Base-by-base conservation (phyloP, 2,329 filamentous ascomycete species). In the Colletotrichum plurivorum region DNA sequence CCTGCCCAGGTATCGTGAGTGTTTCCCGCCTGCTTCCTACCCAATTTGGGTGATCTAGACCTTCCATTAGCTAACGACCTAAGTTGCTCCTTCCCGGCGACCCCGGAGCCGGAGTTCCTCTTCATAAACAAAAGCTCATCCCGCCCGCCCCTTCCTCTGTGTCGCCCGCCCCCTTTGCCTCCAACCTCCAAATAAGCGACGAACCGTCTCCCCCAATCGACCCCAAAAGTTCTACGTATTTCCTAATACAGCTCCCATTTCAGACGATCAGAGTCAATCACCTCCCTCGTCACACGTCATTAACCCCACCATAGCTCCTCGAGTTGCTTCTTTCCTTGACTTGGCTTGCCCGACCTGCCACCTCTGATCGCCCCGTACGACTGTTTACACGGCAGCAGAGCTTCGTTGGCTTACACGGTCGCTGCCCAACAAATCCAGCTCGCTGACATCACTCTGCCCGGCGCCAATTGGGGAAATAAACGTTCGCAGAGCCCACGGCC, bases 1-100 rank as follows among this genome's bases (percentile, higher is more conserved):
- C 36, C 16, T 59, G 41, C 31, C 51, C 46, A 55, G 48, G 54
- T 56, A 69, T 69, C 66, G 66, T 66, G 66, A 69, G 46, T 41
- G 27, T 36, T 51, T 51, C 13, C 55, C 39, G 27, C 20, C 41
- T 39, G 10, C 45, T 58, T 59, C 49, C 51, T 53, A 36, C 16
- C 49, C 18, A 36, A 31, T 46, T 46, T 20, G n/a, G 41, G 59
- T 20, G n/a, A 31, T 25, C 27, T 36, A 36, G 39, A 25, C 53
- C 62, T 8, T 52, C 51, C 22, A n/a, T 48, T 36, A 41, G 39
- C 41, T 53, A 41, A 48, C 51, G 20, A 25, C 53, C 7, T 5
- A 36, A 25, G 46, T 9, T 22, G 20, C 43, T 46, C 13, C 25
- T 56, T 18, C 15, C 60, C 13, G 49, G 36, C 20, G 25, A 18